A percentile compares a stretch with the other conserved stretches of the same genome.
phyloP scores from a whole-genome alignment of 352 stramenopile genomes.

The Pythium aristosporum region DNA sequence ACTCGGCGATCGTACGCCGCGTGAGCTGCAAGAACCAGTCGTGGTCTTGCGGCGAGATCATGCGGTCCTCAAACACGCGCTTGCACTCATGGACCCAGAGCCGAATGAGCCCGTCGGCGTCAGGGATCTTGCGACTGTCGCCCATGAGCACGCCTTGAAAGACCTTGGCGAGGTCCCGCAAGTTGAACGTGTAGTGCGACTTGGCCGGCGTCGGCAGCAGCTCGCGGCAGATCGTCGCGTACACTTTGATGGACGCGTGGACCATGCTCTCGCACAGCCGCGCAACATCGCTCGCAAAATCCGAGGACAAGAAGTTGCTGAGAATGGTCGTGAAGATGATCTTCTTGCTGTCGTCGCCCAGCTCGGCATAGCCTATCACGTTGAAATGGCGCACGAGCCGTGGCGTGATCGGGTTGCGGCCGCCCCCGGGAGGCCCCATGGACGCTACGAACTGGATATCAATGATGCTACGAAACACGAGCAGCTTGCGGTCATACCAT shows the following conservation, averaged over 20 bases:
- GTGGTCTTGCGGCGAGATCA: conserved; percentile 90
- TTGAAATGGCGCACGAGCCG: conserved; percentile 93
- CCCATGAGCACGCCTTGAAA: conserved; percentile 92
- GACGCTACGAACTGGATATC: conserved; percentile 89
- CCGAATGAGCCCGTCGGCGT: conserved; percentile 68
- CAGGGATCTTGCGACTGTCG: conserved; percentile 66
- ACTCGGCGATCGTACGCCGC: conserved; percentile 57
- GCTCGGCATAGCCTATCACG: conserved; percentile 89
- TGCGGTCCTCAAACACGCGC: conserved; percentile 94
- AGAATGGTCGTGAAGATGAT: conserved; percentile 94
- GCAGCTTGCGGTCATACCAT: conserved; percentile 94
- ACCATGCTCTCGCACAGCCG: conserved; percentile 73
- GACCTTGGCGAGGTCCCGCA: conserved; percentile 93
- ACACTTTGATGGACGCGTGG: conserved; percentile 86
- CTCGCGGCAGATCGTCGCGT: conserved; percentile 88
- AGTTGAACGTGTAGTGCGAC: conserved; percentile 96
- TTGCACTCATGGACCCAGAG: conserved; percentile 94
- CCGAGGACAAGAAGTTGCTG: conserved; percentile 66
- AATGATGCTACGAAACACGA: conserved; percentile 88
- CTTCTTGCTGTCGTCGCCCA: conserved; percentile 87
- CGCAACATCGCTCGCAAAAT: conserved; percentile 51
- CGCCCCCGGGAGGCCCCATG: conserved; percentile 92
- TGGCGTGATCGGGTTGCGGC: conserved; percentile 90
- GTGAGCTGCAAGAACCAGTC: conserved; percentile 88
- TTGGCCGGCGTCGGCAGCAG: conserved; percentile 93